phyloP scores from a whole-genome alignment of 768 basidiomycete species.

The Hericium coralloides region DNA sequence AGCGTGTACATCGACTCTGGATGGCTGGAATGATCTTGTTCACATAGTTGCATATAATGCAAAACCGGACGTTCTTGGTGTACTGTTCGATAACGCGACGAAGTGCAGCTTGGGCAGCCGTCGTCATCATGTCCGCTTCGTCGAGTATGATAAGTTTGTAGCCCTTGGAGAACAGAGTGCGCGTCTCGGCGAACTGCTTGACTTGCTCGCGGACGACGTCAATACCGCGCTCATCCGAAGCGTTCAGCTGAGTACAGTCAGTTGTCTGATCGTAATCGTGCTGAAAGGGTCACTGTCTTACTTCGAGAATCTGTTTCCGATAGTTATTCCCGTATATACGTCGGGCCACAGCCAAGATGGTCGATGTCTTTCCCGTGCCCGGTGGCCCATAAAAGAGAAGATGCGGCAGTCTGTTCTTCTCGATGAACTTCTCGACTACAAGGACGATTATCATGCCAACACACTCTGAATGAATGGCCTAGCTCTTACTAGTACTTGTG shows the following conservation, averaged over 20 bases:
- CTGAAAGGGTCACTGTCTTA: constrained; percentile 23
- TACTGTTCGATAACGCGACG: constrained; percentile 98
- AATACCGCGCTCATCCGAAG: constrained; percentile 96
- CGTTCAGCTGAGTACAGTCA: constrained; percentile 62
- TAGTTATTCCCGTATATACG: constrained; percentile 86
- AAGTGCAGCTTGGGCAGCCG: constrained; percentile 92
- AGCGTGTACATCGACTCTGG: constrained; percentile 96
- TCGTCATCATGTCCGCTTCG: constrained; percentile 99
- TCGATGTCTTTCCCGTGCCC: constrained; percentile 97
- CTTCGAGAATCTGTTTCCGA: constrained; percentile 91
- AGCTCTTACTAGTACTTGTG: constrained; percentile 75
- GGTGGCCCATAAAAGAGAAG: constrained; percentile 97
- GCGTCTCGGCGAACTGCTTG: constrained; percentile 95
- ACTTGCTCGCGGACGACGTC: constrained; percentile 99
- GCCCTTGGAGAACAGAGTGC: constrained; percentile 84
- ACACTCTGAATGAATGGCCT: neutral
- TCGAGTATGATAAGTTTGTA: constrained; percentile 98
- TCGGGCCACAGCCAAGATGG: constrained; percentile 90
- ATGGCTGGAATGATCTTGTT: constrained; percentile 99
- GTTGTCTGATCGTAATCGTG: neutral
- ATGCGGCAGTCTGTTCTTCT: constrained; percentile 90
- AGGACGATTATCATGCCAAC: neutral
- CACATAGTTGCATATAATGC: constrained; percentile 99
- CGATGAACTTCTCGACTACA: constrained; percentile 92
- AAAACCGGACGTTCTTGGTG: constrained; percentile 97